A percentile compares a stretch with the other conserved stretches of the same genome.
Evolutionary conservation across 2,329 filamentous ascomycete genomes (phyloP).

Genomic region (Fusarium lateritium): DNA sequence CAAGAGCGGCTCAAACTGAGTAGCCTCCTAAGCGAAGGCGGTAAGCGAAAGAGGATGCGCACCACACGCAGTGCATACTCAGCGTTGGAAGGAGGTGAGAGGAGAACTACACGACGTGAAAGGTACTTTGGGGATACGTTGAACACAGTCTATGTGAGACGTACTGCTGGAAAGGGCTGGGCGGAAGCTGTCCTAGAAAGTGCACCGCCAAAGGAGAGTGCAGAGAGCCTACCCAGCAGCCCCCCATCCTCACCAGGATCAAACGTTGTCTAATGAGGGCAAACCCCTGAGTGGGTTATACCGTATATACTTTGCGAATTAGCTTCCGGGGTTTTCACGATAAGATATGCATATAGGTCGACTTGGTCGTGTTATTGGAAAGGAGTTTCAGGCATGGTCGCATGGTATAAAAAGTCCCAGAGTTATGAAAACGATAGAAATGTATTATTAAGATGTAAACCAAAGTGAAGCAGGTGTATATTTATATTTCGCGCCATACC

Average conservation of each 20-base stretch:
- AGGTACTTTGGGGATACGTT: slow-evolving; percentile 77
- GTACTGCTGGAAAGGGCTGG: slow-evolving; percentile 70
- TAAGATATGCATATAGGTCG: slow-evolving; percentile 12
- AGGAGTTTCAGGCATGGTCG: slow-evolving; percentile 25
- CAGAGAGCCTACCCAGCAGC: slow-evolving; percentile 32
- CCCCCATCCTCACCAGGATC: slow-evolving; percentile 34
- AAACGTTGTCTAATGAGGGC: slow-evolving; percentile 8
- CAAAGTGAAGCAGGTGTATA: slow-evolving; percentile 4
- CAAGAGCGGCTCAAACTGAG: slow-evolving; percentile 75
- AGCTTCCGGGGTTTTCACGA: slow-evolving; percentile 10
- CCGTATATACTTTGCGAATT: slow-evolving; percentile 17
- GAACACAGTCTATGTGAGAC: slow-evolving; percentile 73
- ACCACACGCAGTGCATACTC: slow-evolving; percentile 82
- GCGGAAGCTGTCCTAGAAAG: slow-evolving; percentile 46
- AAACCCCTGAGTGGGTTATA: slow-evolving; percentile 15
- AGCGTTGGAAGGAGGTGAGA: slow-evolving; percentile 81
- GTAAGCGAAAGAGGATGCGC: slow-evolving; percentile 67
- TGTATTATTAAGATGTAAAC: slow-evolving; percentile 11
- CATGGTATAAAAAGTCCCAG: slow-evolving; percentile 21
- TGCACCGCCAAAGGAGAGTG: slow-evolving; percentile 29
- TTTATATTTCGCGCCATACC: background rate
- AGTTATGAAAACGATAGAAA: slow-evolving; percentile 15
- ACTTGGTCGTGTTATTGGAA: slow-evolving; percentile 6
- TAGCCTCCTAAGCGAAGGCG: slow-evolving; percentile 73
- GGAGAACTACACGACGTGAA: slow-evolving; percentile 77